These are phyloP conservation scores for Bryoglossum gracile DNA, from an alignment of 495 filamentous ascomycete genomes.

Conservation along the genomic window DNA sequence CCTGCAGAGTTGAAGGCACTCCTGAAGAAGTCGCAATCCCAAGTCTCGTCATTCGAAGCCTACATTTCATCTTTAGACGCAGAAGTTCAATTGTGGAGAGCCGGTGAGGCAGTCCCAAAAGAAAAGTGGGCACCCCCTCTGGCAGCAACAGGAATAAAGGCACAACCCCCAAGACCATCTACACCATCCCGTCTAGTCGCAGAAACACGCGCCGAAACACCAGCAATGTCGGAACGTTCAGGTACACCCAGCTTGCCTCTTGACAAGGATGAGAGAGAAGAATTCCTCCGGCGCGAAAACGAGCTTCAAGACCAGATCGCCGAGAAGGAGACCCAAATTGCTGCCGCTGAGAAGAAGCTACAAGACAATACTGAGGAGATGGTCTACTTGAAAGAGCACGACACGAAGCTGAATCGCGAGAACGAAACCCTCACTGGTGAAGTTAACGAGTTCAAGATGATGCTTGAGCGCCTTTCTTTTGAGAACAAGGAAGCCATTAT, in stretches of 20 bases:
- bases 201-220: constrained; percentile 76
- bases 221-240: constrained; percentile 60
- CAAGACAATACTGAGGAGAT: constrained; percentile 80
- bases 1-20: constrained; percentile 88
- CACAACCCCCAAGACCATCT: constrained; percentile 56
- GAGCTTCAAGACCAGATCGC: constrained; percentile 94
- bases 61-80: constrained; percentile 81
- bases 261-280: constrained; percentile 94
- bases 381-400: constrained; percentile 70
- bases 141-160: constrained; percentile 45
- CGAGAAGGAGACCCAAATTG: constrained; percentile 80
- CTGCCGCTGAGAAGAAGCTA: constrained; percentile 66
- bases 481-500: constrained; percentile 95
- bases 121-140: constrained; percentile 68
- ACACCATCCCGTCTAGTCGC: constrained; percentile 74
- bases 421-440: constrained; percentile 80
- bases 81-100: constrained; percentile 80
- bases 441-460: constrained; percentile 88
- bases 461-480: constrained; percentile 87
- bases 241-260: constrained; percentile 79
- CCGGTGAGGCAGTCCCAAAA: constrained; percentile 80
- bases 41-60: constrained; percentile 78
- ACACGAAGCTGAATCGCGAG: constrained; percentile 69
- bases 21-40: constrained; percentile 83
- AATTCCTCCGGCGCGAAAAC: constrained; percentile 92